Conservation (phyloP, 2,329 filamentous ascomycete species). For the Pseudogymnoascus sp. region DNA sequence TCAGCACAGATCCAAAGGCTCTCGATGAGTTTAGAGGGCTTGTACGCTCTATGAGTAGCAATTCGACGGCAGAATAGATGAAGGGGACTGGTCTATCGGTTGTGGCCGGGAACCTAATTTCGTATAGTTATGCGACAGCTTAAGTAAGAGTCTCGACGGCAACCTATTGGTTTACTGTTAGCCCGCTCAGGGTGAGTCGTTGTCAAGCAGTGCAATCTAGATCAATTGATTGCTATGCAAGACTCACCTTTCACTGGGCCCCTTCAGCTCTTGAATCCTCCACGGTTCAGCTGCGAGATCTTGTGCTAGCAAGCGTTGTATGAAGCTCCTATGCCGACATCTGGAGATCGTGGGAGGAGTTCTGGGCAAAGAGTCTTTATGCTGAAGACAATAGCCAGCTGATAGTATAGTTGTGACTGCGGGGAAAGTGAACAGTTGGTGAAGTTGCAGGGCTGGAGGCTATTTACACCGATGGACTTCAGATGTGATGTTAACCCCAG, state of each 20-base stretch:
- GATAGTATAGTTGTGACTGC: not conserved
- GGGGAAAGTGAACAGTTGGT: not conserved
- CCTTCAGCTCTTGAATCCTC: constrained; percentile 7
- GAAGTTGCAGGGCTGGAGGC: not conserved
- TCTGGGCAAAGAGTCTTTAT: not conserved
- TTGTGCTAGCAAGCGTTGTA: constrained; percentile 8
- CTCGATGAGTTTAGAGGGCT: not conserved
- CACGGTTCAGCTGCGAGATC: not conserved
- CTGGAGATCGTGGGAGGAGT: not conserved
- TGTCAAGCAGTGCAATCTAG: not conserved
- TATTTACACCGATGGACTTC: constrained; percentile 7
- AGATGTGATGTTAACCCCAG: constrained; percentile 9
- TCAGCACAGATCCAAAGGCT: not conserved
- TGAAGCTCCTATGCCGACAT: constrained; percentile 6
- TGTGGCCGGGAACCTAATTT: constrained; percentile 7
- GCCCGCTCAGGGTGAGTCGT: not conserved
- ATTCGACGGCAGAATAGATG: not conserved
- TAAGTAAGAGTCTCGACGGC: constrained; percentile 4
- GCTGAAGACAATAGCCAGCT: not conserved
- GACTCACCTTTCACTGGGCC: constrained; percentile 5
- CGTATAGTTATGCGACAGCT: constrained; percentile 1
- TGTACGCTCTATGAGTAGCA: not conserved
- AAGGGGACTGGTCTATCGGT: not conserved
- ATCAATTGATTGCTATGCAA: constrained; percentile 5
- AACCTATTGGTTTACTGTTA: not conserved